Conservation (phyloP, 2,329 filamentous ascomycete genomes). For the Dendryphion nanum region DNA sequence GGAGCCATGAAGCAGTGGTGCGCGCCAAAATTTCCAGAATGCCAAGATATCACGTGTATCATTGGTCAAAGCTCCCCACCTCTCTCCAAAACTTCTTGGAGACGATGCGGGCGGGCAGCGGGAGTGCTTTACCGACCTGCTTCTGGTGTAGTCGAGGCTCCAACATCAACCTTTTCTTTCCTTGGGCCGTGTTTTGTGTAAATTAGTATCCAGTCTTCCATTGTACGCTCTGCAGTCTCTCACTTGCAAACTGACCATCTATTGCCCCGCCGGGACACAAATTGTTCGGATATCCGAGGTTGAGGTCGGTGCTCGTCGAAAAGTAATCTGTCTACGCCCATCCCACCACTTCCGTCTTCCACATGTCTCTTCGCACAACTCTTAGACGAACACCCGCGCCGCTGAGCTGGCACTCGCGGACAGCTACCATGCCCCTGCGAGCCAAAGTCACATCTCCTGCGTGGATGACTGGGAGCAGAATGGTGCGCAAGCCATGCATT, state of each 20-base stretch:
- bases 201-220: neutral
- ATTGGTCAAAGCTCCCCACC: neutral
- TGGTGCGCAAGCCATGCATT: constrained; percentile 42
- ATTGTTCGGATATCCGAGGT: constrained; percentile 40
- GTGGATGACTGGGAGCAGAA: constrained; percentile 50
- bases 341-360: constrained; percentile 5
- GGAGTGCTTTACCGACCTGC: constrained; percentile 9
- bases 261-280: too few species aligned
- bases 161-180: too few species aligned
- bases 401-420: constrained; percentile 40
- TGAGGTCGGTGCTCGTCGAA: constrained; percentile 3
- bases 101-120: constrained; percentile 3
- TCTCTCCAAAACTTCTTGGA: too few species aligned
- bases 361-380: constrained; percentile 47
- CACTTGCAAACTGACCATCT: too few species aligned
- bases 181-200: neutral
- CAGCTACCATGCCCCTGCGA: constrained; percentile 70
- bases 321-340: neutral
- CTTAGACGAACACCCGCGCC: constrained; percentile 40
- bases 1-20: too few species aligned
- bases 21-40: neutral
- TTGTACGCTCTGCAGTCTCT: constrained; percentile 1
- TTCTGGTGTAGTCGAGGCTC: neutral
- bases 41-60: neutral
- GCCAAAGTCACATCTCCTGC: constrained; percentile 68